Conservation (phyloP, 352 stramenopile genomes). For the Pythium monospermum region DNA sequence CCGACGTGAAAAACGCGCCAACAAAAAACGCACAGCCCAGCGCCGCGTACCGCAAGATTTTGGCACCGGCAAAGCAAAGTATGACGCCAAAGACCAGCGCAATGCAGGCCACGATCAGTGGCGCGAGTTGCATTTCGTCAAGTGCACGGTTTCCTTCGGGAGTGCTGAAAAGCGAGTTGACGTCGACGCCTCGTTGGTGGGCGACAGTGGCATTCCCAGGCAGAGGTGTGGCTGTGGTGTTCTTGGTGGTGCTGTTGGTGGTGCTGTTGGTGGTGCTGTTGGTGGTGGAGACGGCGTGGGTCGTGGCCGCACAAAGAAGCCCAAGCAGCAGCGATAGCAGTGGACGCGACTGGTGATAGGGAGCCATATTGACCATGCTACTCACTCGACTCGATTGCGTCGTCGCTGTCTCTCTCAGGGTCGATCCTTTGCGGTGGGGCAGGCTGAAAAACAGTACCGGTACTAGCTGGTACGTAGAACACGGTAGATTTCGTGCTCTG, state of each 20-base stretch:
- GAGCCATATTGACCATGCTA: no score
- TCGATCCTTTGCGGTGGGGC: no score
- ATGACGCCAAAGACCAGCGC: conserved; percentile 40
- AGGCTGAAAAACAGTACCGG: no score
- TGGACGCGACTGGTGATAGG: no score
- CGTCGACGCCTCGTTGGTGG: conserved; percentile 16
- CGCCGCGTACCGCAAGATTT: conserved; percentile 49
- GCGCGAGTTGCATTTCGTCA: conserved; percentile 38
- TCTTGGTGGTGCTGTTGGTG: not conserved
- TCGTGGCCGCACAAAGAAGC: no score
- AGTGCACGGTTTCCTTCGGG: conserved; percentile 23
- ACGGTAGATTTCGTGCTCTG: no score
- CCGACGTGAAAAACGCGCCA: conserved; percentile 54
- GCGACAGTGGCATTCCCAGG: not conserved
- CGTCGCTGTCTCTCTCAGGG: no score
- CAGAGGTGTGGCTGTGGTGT: not conserved
- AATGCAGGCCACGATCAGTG: conserved; percentile 39
- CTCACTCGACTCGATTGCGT: no score
- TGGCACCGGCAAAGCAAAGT: conserved; percentile 51
- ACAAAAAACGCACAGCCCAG: conserved; percentile 69
- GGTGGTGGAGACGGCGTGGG: not conserved
- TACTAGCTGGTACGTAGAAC: no score
- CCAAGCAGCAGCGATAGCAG: no score
- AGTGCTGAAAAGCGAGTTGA: conserved; percentile 19
- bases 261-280: not conserved